Evolutionary conservation across 169 alveolate genomes (phyloP), one percentile per base, ranked within the genome.

Genomic region (Plasmodium gallinaceum): DNA sequence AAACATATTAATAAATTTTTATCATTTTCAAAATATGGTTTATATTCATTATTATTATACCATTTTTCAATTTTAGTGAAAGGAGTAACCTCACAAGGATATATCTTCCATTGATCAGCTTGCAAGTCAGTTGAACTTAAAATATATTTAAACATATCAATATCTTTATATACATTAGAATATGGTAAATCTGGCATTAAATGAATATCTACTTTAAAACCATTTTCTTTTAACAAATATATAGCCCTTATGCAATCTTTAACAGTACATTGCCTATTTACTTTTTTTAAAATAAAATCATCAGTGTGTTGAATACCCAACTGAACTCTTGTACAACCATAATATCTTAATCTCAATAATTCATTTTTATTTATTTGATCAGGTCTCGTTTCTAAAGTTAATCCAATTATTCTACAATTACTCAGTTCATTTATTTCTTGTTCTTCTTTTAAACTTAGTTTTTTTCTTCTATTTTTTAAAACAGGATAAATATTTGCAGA

Each of bases 31-130:
- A 97, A 96, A 91, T 97, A 97, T 9, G 99, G 98, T 7, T 88
- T 88, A 83, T 93, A 97, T 37, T 62, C 78, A 18, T 97, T 97
- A 68, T 95, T 95, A 60, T 94, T 95, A 85, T 96, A 88, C 97
- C 98, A 94, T 73, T 95, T 94, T 90, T 96, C 98, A 46, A 96
- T 97, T 37, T 90, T 93, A 9, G 98, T 93, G 71, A 96, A 97
- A n/a, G 98, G 99, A 10, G 98, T 96, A 74, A 97, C 96, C 88
- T 96, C 98, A 88, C 99, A 97, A 10, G 99, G 99, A 70, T 97
- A 97, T 37, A 97, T 95, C 92, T 97, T 97, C 99, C 99, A 97
- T 85, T 97, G 99, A 88, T 97, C 99, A 4, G 98, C 98, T 92
- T 97, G 99, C 46, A 97, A 95, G 26, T 92, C 95, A 48, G 96